A percentile compares a stretch with the other conserved stretches of the same genome.
These are phyloP conservation scores for Suillus luteus DNA, from an alignment of 768 basidiomycete species.

Conservation along the genomic window DNA sequence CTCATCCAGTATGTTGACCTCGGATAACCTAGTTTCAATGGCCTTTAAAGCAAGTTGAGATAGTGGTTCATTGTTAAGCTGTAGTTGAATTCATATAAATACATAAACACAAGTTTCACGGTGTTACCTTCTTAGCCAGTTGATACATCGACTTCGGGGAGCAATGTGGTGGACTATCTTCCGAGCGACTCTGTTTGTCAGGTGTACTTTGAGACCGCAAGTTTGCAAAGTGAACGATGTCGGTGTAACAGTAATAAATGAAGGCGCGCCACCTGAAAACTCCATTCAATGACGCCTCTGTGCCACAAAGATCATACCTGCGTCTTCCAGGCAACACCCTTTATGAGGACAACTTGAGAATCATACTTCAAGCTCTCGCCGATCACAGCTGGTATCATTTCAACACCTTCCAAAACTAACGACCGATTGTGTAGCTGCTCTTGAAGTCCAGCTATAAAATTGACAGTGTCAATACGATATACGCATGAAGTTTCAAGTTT, in stretches of 20 bases:
- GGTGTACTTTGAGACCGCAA: conserved; percentile 5
- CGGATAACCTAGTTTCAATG: conserved; percentile 4
- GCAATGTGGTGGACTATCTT: conserved; percentile 14
- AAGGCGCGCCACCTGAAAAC: conserved; percentile 10
- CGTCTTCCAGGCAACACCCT: conserved; percentile 12
- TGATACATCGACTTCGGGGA: conserved; percentile 32
- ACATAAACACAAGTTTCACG: background rate
- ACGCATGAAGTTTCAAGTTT: background rate
- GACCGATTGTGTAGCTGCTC: background rate
- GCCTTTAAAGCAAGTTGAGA: conserved; percentile 9
- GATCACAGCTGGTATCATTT: background rate
- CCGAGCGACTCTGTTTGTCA: background rate
- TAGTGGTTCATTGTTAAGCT: conserved; percentile 10
- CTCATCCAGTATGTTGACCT: conserved; percentile 13
- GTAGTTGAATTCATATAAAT: background rate
- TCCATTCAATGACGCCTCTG: background rate
- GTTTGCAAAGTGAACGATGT: conserved; percentile 6
- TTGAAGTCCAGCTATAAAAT: background rate
- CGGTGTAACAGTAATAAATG: conserved; percentile 15
- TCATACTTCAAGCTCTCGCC: background rate
- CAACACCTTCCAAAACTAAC: background rate
- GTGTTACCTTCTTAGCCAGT: conserved; percentile 20
- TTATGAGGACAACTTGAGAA: conserved; percentile 7
- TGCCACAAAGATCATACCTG: background rate
- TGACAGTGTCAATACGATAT: background rate